These are phyloP conservation scores for Harringtonia lauricola DNA, from an alignment of 2,329 filamentous ascomycete genomes.

Conservation along the genomic window DNA sequence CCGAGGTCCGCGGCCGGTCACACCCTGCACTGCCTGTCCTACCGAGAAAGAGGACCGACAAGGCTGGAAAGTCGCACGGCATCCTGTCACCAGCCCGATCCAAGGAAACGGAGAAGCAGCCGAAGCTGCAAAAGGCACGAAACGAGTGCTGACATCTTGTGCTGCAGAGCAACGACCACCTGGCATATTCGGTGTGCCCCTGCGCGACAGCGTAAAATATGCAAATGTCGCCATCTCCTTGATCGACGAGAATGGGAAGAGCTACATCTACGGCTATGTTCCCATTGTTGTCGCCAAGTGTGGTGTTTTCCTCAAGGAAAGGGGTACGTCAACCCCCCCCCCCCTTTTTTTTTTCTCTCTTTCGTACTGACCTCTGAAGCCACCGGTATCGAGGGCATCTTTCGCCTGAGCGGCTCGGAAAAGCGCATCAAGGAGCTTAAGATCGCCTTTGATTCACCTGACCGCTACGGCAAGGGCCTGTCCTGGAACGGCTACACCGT, in stretches of 20 bases:
- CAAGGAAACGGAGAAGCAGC: neutral
- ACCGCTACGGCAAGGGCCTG: constrained; percentile 90
- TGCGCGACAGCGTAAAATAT: constrained; percentile 91
- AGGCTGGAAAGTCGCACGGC: constrained; percentile 9
- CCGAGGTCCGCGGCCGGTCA: no score
- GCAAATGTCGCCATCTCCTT: constrained; percentile 97
- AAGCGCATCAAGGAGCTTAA: constrained; percentile 98
- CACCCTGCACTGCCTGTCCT: neutral
- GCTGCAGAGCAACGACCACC: constrained; percentile 38
- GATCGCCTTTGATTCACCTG: constrained; percentile 82
- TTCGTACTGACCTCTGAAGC: constrained; percentile 40
- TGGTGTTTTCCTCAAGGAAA: constrained; percentile 94
- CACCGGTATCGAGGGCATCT: constrained; percentile 91
- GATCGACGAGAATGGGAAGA: constrained; percentile 82
- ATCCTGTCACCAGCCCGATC: neutral
- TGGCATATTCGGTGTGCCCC: constrained; percentile 88
- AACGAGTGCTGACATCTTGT: no score
- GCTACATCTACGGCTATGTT: constrained; percentile 97
- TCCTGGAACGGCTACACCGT: constrained; percentile 98
- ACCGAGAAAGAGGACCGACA: neutral
- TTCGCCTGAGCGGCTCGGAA: constrained; percentile 88
- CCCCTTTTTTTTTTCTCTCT: constrained; percentile 3
- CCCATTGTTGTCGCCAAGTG: constrained; percentile 98
- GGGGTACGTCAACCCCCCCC: constrained; percentile 51
- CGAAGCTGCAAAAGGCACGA: neutral